phyloP scores from a whole-genome alignment of 164 flowering plant genomes.

The Vitis riparia region DNA sequence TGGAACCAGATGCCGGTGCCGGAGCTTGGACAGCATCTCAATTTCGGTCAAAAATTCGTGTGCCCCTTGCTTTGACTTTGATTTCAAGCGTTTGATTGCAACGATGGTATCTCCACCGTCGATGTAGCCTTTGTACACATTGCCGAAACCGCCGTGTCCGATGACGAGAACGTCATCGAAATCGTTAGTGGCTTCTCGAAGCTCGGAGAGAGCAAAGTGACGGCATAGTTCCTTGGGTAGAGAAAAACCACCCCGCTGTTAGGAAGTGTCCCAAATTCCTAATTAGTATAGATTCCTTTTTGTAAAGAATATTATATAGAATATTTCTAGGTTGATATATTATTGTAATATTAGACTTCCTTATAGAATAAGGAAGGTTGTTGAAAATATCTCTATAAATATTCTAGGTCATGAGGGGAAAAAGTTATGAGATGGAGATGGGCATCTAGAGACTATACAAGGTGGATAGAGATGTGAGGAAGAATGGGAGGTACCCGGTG shows the following conservation, averaged over 20 bases:
- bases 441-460: no score
- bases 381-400: no score
- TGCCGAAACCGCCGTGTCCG: conserved; percentile 33
- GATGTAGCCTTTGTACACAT: conserved; percentile 30
- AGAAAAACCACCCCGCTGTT: conserved; percentile 1
- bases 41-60: conserved; percentile 33
- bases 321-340: no score
- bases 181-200: conserved; percentile 24
- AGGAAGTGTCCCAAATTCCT: no score
- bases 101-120: conserved; percentile 24
- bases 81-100: conserved; percentile 33
- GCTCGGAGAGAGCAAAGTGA: conserved; percentile 19
- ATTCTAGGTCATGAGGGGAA: no score
- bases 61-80: conserved; percentile 23
- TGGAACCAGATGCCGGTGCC: conserved; percentile 32
- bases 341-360: no score
- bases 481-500: no score
- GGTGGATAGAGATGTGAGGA: no score
- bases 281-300: no score
- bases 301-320: no score
- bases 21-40: conserved; percentile 27
- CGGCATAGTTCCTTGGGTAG: conserved; percentile 24
- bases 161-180: conserved; percentile 21
- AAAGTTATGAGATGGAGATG: no score
- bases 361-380: no score